Conservation (phyloP, 139 green algal species). For the Micromonas pusilla region DNA sequence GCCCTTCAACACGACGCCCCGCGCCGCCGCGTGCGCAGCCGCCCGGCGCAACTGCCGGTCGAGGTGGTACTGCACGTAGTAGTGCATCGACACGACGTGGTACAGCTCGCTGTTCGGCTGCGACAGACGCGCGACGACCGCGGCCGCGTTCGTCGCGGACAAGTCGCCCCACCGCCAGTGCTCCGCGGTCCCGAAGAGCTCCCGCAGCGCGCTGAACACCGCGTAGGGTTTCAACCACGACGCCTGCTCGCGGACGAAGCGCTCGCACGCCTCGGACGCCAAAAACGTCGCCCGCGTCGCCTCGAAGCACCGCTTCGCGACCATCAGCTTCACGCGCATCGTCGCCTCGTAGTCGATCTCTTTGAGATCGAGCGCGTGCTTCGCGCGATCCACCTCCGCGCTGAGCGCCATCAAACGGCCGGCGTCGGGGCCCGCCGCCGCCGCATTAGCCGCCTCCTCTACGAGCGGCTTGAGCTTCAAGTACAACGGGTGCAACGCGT, state of each 20-base stretch:
- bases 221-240: conserved; percentile 86
- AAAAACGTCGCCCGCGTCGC: conserved; percentile 34
- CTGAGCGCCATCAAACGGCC: neutral
- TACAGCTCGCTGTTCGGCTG: conserved; percentile 41
- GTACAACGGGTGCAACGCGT: conserved; percentile 89
- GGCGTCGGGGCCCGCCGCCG: neutral
- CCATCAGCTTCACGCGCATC: conserved; percentile 61
- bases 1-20: conserved; percentile 81
- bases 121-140: conserved; percentile 40
- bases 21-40: conserved; percentile 52
- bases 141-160: conserved; percentile 5
- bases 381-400: conserved; percentile 26
- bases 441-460: neutral
- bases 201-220: conserved; percentile 71
- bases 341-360: conserved; percentile 79
- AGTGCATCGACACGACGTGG: conserved; percentile 50
- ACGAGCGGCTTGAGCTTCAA: conserved; percentile 46
- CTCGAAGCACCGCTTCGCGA: conserved; percentile 46
- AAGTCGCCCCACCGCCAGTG: conserved; percentile 84
- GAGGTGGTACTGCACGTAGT: conserved; percentile 86
- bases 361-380: conserved; percentile 15
- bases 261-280: neutral
- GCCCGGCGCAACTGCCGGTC: conserved; percentile 61
- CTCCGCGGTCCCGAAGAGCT: conserved; percentile 80
- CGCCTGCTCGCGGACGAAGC: conserved; percentile 17